These are phyloP conservation scores for Schoenoplectus tabernaemontani DNA, from an alignment of 202 grass and related monocot genomes.

Conservation along the genomic window DNA sequence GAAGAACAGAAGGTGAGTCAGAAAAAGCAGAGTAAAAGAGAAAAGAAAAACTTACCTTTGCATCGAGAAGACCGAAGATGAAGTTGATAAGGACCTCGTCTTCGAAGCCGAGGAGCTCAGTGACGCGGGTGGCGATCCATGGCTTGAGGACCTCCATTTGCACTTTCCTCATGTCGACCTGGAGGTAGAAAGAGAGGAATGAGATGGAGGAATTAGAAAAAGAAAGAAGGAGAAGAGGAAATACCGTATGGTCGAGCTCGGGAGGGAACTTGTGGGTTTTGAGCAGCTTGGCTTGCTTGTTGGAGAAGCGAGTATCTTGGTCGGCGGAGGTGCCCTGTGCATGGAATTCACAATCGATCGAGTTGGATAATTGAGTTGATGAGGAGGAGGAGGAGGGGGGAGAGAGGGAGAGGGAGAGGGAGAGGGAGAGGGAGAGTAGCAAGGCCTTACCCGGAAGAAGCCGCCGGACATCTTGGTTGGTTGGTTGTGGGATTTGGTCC, in stretches of 20 bases:
- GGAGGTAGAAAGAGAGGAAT: neutral
- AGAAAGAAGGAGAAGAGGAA: neutral
- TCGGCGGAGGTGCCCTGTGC: constrained; percentile 88
- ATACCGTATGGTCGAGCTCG: constrained; percentile 79
- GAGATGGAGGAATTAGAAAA: too few relatives aligned
- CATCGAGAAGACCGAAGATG: constrained; percentile 80
- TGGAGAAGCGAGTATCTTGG: constrained; percentile 96
- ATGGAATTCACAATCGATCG: neutral
- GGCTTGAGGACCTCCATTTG: constrained; percentile 93
- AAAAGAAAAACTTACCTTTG: constrained; percentile 40
- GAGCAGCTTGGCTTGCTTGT: constrained; percentile 96
- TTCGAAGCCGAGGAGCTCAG: constrained; percentile 90
- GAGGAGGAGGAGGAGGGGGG: too few relatives aligned
- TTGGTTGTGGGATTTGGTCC: too few relatives aligned
- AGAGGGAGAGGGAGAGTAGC: neutral
- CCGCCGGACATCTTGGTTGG: constrained; percentile 74
- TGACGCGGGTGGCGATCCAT: constrained; percentile 80
- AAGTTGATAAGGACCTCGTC: constrained; percentile 98
- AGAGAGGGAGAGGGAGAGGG: neutral
- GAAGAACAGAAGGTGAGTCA: neutral
- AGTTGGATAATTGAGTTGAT: neutral
- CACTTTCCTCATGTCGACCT: constrained; percentile 93
- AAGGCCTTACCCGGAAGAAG: constrained; percentile 72
- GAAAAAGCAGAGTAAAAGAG: neutral
- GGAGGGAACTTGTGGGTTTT: constrained; percentile 83